phyloP scores from a whole-genome alignment of 805 yeast species.

The Wickerhamiella cacticola region DNA sequence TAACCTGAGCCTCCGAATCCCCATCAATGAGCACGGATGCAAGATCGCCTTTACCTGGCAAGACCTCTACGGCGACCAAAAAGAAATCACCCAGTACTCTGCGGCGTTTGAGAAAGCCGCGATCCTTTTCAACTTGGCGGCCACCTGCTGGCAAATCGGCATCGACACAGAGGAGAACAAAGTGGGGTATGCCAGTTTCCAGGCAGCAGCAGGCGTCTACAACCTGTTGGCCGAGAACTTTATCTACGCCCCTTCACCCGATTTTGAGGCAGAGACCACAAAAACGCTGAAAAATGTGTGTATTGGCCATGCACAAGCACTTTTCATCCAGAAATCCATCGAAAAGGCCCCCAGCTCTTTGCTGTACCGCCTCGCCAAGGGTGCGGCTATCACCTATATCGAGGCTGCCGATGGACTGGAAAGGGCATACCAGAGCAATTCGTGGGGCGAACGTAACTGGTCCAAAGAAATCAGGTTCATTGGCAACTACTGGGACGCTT shows the following conservation, averaged over 20 bases:
- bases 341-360: constrained; percentile 46
- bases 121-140: constrained; percentile 64
- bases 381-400: constrained; percentile 46
- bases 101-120: constrained; percentile 85
- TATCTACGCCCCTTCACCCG: constrained; percentile 77
- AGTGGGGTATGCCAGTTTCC: constrained; percentile 46
- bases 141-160: constrained; percentile 41
- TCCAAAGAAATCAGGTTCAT: constrained; percentile 43
- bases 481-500: constrained; percentile 41
- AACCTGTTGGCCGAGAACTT: constrained; percentile 65
- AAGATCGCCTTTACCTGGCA: constrained; percentile 60
- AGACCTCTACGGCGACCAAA: constrained; percentile 49
- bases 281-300: constrained; percentile 50
- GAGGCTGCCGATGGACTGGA: constrained; percentile 37
- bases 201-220: constrained; percentile 69
- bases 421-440: constrained; percentile 23
- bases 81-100: constrained; percentile 50
- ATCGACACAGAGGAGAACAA: constrained; percentile 37
- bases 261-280: constrained; percentile 57
- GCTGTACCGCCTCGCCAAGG: constrained; percentile 60
- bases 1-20: constrained; percentile 62
- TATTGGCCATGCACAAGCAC: constrained; percentile 84
- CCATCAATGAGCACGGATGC: constrained; percentile 46
- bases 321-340: constrained; percentile 54
- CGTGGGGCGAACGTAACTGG: constrained; percentile 40